Percentiles rank a stretch among this genome's conserved stretches.
Evolutionary conservation across 257 asterid species (phyloP).

Genomic region (Scutellaria minor): DNA sequence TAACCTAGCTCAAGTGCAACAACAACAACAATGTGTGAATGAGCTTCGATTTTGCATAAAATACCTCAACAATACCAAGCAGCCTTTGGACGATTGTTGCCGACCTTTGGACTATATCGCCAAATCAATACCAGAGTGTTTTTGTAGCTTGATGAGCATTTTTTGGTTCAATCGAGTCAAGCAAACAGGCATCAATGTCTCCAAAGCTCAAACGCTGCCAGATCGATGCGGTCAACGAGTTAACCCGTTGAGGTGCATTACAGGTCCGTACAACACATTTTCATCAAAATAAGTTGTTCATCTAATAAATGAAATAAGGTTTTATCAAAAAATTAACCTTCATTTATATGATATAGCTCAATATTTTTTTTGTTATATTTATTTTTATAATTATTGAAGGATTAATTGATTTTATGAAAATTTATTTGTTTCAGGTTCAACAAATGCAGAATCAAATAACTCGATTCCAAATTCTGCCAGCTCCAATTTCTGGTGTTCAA

Average conservation of each 20-base stretch:
- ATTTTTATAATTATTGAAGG: too few relatives aligned
- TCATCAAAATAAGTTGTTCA: too few relatives aligned
- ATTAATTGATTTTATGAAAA: neutral
- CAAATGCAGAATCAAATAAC: slow-evolving; percentile 19
- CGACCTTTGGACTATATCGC: slow-evolving; percentile 57
- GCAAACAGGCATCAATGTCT: slow-evolving; percentile 41
- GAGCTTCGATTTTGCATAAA: slow-evolving; percentile 61
- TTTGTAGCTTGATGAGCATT: slow-evolving; percentile 55
- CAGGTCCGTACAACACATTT: slow-evolving; percentile 34
- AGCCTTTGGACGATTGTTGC: slow-evolving; percentile 65
- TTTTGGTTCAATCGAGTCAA: slow-evolving; percentile 48
- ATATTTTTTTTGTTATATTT: too few relatives aligned
- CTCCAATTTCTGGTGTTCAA: slow-evolving; percentile 24
- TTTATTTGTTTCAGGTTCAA: slow-evolving; percentile 33
- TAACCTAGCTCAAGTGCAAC: slow-evolving; percentile 27
- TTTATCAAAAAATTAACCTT: too few relatives aligned
- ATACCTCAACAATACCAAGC: slow-evolving; percentile 47
- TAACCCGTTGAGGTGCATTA: slow-evolving; percentile 56
- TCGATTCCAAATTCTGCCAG: slow-evolving; percentile 22
- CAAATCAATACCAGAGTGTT: slow-evolving; percentile 57
- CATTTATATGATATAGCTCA: too few relatives aligned
- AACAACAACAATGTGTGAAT: slow-evolving; percentile 41
- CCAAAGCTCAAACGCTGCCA: slow-evolving; percentile 58
- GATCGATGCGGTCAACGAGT: slow-evolving; percentile 65
- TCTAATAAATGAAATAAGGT: too few relatives aligned